These are phyloP conservation scores for Coemansia sp. DNA, from an alignment of 192 early-diverging fungal genomes.

Conservation along the genomic window DNA sequence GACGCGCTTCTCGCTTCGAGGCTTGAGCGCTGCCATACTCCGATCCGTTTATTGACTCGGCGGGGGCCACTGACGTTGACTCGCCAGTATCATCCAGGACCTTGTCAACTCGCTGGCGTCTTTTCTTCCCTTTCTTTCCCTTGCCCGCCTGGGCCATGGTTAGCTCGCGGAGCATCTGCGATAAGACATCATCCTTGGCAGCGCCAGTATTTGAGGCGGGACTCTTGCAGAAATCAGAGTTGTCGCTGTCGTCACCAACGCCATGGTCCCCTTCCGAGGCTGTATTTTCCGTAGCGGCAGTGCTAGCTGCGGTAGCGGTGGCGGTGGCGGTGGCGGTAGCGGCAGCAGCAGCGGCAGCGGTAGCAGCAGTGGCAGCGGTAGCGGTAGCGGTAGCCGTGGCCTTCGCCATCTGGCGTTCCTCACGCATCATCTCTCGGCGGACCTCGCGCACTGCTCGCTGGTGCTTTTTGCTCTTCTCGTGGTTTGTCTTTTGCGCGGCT, in stretches of 20 bases:
- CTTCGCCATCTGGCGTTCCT: constrained; percentile 56
- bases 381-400: constrained; percentile 15
- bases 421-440: constrained; percentile 69
- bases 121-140: constrained; percentile 48
- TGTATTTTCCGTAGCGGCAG: neutral
- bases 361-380: neutral
- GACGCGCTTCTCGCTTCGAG: constrained; percentile 54
- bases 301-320: neutral
- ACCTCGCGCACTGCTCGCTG: constrained; percentile 73
- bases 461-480: constrained; percentile 87
- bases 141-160: constrained; percentile 25
- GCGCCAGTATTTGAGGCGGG: neutral
- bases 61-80: constrained; percentile 5
- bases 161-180: constrained; percentile 49
- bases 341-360: neutral
- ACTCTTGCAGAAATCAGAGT: constrained; percentile 1
- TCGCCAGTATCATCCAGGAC: constrained; percentile 16
- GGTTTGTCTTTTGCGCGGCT: constrained; percentile 75
- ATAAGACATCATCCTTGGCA: constrained; percentile 21
- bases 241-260: neutral
- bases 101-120: constrained; percentile 23
- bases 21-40: constrained; percentile 25
- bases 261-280: neutral
- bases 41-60: constrained; percentile 23
- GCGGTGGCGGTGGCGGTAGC: too few species aligned